Evolutionary conservation across 2,329 filamentous ascomycete species (phyloP).

Genomic region (Nectriaceae sp.): DNA sequence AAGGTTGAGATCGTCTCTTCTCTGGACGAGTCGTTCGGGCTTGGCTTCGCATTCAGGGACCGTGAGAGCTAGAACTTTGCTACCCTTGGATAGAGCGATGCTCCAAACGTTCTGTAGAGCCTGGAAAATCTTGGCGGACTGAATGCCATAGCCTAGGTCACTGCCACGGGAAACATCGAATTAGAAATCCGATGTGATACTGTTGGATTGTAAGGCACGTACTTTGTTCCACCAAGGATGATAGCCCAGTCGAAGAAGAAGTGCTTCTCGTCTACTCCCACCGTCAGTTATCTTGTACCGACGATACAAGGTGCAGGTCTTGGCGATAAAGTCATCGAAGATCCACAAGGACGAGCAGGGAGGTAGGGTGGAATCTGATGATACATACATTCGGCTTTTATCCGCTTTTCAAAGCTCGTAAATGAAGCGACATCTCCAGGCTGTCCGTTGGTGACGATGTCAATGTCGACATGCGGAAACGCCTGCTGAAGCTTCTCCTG

Average conservation of each 20-base stretch:
- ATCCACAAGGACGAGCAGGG: no score
- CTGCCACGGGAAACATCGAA: slow-evolving; percentile 25
- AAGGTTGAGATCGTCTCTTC: slow-evolving; percentile 51
- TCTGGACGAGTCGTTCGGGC: slow-evolving; percentile 30
- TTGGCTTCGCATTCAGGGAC: slow-evolving; percentile 53
- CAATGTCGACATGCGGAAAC: slow-evolving; percentile 45
- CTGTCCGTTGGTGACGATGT: slow-evolving; percentile 50
- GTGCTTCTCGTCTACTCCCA: slow-evolving; percentile 19
- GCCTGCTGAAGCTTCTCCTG: slow-evolving; percentile 46
- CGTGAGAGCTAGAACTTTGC: slow-evolving; percentile 64
- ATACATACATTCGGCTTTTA: slow-evolving; percentile 38
- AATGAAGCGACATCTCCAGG: slow-evolving; percentile 52
- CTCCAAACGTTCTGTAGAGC: slow-evolving; percentile 53
- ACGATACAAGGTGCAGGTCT: neutral
- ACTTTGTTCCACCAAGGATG: slow-evolving; percentile 66
- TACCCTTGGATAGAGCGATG: slow-evolving; percentile 48
- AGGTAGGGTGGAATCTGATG: neutral
- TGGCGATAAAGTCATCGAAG: neutral
- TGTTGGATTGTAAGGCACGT: slow-evolving; percentile 18
- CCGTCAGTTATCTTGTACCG: slow-evolving; percentile 5
- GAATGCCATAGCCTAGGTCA: slow-evolving; percentile 49
- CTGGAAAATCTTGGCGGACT: slow-evolving; percentile 46
- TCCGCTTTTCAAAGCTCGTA: slow-evolving; percentile 32
- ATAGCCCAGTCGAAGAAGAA: slow-evolving; percentile 62
- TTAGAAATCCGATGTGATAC: slow-evolving; percentile 1